Evolutionary conservation across 2,329 filamentous ascomycete species (phyloP).

Genomic region (Neospermospora avenae): DNA sequence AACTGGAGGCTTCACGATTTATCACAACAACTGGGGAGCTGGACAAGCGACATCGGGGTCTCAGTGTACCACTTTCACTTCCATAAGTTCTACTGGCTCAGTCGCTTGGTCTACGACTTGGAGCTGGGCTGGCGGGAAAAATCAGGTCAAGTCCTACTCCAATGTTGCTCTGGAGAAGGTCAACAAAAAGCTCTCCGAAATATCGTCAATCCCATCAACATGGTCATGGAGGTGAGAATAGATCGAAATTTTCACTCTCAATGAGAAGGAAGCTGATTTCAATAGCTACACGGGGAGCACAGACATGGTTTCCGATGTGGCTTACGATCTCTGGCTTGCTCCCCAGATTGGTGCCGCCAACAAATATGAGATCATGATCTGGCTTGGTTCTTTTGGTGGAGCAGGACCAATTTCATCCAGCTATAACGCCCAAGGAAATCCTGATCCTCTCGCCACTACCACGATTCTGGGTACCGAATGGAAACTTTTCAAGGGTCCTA

Average conservation of each 20-base stretch:
- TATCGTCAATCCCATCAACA: constrained; percentile 38
- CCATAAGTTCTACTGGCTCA: constrained; percentile 31
- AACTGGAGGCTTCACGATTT: constrained; percentile 36
- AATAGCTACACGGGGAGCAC: constrained; percentile 45
- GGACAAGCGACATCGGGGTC: constrained; percentile 40
- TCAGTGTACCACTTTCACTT: constrained; percentile 45
- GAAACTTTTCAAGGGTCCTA: constrained; percentile 56
- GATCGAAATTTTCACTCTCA: background rate
- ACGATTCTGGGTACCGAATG: constrained; percentile 51
- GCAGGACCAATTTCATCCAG: constrained; percentile 53
- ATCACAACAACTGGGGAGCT: constrained; percentile 45
- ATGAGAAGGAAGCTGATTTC: background rate
- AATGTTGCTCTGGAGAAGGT: constrained; percentile 37
- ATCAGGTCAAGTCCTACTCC: constrained; percentile 42
- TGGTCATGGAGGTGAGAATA: constrained; percentile 39
- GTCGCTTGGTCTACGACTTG: constrained; percentile 41
- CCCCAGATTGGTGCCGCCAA: constrained; percentile 43
- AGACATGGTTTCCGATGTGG: constrained; percentile 52
- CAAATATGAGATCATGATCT: constrained; percentile 64
- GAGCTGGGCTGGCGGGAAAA: constrained; percentile 38
- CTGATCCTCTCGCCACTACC: constrained; percentile 46
- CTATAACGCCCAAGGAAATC: constrained; percentile 35
- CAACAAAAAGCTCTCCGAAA: constrained; percentile 36
- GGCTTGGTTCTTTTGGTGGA: constrained; percentile 52
- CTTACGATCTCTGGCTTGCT: constrained; percentile 59